These are phyloP conservation scores for Limtongozyma cylindracea DNA, from an alignment of 805 yeast genomes.

Conservation along the genomic window DNA sequence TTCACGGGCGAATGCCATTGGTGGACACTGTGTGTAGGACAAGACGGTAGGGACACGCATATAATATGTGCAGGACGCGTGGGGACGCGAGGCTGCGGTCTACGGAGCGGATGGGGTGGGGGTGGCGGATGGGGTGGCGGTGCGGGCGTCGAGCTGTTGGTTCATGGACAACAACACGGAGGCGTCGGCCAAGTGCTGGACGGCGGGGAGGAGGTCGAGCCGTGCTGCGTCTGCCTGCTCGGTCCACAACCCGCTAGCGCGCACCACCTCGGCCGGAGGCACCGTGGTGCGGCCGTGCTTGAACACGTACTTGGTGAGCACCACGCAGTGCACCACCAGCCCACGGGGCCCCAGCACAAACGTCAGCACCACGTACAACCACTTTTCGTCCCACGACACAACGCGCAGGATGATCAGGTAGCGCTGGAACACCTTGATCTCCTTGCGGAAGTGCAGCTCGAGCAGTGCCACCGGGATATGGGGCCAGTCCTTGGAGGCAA, in stretches of 20 bases:
- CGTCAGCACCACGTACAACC: constrained; percentile 50
- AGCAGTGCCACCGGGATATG: constrained; percentile 63
- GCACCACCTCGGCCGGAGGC: constrained; percentile 32
- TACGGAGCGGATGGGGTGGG: no score
- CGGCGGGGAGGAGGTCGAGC: no score
- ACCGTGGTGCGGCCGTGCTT: constrained; percentile 48
- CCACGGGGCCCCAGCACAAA: constrained; percentile 15
- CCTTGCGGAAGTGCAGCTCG: constrained; percentile 39
- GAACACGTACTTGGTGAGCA: constrained; percentile 59
- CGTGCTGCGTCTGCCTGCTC: constrained; percentile 23
- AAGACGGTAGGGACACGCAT: no score
- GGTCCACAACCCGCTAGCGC: constrained; percentile 25
- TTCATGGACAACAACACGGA: no score
- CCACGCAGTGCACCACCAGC: constrained; percentile 21
- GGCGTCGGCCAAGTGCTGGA: no score
- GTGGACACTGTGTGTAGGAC: no score
- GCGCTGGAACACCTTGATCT: constrained; percentile 38
- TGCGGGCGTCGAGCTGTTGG: no score
- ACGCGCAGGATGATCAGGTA: constrained; percentile 33
- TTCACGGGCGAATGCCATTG: no score
- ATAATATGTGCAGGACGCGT: no score
- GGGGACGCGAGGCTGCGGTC: no score
- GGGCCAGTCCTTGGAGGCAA: constrained; percentile 21
- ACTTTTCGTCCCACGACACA: constrained; percentile 68
- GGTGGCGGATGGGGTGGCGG: no score